Conservation (phyloP, 2,329 filamentous ascomycete species). For the Fusarium algeriense region DNA sequence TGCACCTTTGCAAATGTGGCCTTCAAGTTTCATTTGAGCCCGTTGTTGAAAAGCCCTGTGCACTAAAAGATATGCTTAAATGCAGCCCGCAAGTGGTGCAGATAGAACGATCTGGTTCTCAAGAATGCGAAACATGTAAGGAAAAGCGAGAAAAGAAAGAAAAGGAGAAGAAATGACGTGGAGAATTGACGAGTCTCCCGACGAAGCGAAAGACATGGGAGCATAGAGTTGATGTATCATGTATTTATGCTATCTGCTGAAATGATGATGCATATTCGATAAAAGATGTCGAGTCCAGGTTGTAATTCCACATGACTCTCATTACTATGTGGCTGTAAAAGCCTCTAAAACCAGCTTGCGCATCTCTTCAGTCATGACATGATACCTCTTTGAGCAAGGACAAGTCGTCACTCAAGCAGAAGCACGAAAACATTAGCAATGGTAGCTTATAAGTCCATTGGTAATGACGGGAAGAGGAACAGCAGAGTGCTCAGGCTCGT, state of each 20-base stretch:
- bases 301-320: fast-evolving
- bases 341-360: not conserved
- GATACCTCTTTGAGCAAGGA: no score
- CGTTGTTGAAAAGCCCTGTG: fast-evolving
- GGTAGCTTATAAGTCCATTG: no score
- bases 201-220: not conserved
- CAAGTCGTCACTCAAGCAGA: no score
- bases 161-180: not conserved
- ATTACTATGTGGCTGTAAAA: not conserved
- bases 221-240: no score
- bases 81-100: not conserved
- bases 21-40: not conserved
- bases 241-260: no score
- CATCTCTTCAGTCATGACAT: not conserved
- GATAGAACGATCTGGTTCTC: not conserved
- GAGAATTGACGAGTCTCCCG: no score
- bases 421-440: no score
- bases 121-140: not conserved
- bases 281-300: no score
- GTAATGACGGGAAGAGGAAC: no score
- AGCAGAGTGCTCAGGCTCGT: no score
- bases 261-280: no score
- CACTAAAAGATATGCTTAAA: fast-evolving
- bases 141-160: not conserved
- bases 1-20: not conserved